Conservation (phyloP, 1,284 basidiomycete species). For the Naganishia sp. region DNA sequence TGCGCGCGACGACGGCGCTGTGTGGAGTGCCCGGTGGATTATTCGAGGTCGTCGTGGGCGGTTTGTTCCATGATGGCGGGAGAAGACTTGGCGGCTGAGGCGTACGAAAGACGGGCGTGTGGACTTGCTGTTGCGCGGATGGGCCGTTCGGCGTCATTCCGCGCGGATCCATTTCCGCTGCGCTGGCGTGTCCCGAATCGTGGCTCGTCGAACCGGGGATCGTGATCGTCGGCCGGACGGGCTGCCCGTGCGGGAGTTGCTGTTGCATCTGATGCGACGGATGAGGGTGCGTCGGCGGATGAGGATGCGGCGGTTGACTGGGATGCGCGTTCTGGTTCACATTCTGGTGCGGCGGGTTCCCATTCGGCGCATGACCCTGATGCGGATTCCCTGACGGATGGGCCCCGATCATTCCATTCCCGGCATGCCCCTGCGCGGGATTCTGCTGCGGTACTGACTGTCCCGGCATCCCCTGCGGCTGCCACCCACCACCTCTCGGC, state of each 20-base stretch:
- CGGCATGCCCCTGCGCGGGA: too few relatives aligned
- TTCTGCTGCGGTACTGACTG: too few relatives aligned
- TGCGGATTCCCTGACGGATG: too few relatives aligned
- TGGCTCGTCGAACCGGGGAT: background rate
- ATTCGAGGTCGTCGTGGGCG: background rate
- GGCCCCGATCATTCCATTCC: too few relatives aligned
- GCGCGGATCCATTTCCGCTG: too few relatives aligned
- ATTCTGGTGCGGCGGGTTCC: too few relatives aligned
- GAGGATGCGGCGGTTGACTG: background rate
- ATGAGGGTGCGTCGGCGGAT: background rate
- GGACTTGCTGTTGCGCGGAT: background rate
- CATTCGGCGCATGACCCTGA: too few relatives aligned
- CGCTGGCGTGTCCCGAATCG: background rate
- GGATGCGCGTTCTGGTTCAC: too few relatives aligned
- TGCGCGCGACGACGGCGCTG: background rate
- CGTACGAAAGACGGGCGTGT: slow-evolving; percentile 16
- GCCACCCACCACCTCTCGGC: background rate
- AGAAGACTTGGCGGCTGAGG: slow-evolving; percentile 8
- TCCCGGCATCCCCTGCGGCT: background rate
- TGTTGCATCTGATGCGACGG: background rate
- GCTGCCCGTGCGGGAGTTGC: background rate
- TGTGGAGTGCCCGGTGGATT: background rate
- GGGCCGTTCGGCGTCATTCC: too few relatives aligned
- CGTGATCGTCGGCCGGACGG: slow-evolving; percentile 13
- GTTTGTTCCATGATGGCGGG: slow-evolving; percentile 19